Conservation (phyloP, 139 green algal species). For the Chlorella sp. region DNA sequence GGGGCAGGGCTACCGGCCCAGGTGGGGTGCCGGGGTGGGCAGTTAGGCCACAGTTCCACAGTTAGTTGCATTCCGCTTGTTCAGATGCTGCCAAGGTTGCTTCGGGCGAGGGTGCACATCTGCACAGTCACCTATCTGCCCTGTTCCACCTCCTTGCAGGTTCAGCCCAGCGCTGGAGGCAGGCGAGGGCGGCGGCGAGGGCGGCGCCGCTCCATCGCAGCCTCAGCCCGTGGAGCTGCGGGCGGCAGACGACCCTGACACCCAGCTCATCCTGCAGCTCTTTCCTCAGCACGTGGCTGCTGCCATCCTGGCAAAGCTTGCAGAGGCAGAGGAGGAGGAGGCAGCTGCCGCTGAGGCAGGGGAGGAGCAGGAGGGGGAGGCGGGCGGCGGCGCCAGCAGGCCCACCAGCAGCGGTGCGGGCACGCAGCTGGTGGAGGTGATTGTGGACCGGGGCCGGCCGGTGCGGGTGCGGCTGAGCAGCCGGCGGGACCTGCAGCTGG, state of each 20-base stretch:
- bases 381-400: too few species aligned
- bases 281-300: not conserved
- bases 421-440: conserved; percentile 80
- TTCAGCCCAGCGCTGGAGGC: not conserved
- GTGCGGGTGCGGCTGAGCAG: conserved; percentile 80
- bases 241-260: conserved; percentile 1
- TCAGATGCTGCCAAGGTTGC: too few species aligned
- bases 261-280: conserved; percentile 2
- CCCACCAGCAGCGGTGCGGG: not conserved
- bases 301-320: not conserved
- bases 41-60: too few species aligned
- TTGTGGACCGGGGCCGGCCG: conserved; percentile 87
- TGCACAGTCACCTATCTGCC: too few species aligned
- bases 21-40: not conserved
- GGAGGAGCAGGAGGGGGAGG: not conserved
- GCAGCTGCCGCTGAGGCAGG: not conserved
- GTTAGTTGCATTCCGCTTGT: too few species aligned
- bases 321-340: not conserved
- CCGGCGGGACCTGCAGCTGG: conserved; percentile 63
- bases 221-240: too few species aligned
- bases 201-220: not conserved
- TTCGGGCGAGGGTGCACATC: too few species aligned
- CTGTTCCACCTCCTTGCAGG: not conserved
- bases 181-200: not conserved
- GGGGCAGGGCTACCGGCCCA: not conserved